phyloP scores from a whole-genome alignment of 257 asterid genomes.

The Prunella vulgaris region DNA sequence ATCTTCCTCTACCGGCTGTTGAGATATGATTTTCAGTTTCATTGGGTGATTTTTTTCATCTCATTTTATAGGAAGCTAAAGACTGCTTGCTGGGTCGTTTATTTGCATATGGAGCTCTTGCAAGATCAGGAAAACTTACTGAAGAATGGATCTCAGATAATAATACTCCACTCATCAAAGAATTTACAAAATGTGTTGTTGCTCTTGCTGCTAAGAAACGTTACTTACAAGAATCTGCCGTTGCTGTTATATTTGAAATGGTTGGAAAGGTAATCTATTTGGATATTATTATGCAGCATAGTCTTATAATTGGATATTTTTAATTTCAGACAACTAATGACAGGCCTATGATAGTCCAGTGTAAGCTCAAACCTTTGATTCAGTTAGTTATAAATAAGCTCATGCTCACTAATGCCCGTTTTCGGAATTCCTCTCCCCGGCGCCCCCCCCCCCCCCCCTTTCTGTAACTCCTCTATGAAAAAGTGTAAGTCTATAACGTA shows the following conservation, averaged over 20 bases:
- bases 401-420: background rate
- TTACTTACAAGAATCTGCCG: conserved; percentile 90
- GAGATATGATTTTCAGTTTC: conserved; percentile 16
- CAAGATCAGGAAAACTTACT: conserved; percentile 82
- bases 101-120: conserved; percentile 95
- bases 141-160: conserved; percentile 54
- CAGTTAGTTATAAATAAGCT: background rate
- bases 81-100: conserved; percentile 84
- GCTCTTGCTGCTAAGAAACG: conserved; percentile 76
- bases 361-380: background rate
- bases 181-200: conserved; percentile 56
- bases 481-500: background rate
- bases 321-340: background rate
- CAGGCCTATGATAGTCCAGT: background rate
- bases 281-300: background rate
- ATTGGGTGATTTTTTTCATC: conserved; percentile 12
- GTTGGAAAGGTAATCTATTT: conserved; percentile 59
- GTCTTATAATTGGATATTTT: background rate
- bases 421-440: background rate
- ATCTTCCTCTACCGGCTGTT: background rate
- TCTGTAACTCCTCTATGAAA: background rate
- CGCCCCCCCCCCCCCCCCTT: no score
- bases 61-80: conserved; percentile 64
- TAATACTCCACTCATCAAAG: conserved; percentile 51
- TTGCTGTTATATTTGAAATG: conserved; percentile 70